These are phyloP conservation scores for Camellia oleifera DNA, from an alignment of 179 eudicot species.

Conservation along the genomic window DNA sequence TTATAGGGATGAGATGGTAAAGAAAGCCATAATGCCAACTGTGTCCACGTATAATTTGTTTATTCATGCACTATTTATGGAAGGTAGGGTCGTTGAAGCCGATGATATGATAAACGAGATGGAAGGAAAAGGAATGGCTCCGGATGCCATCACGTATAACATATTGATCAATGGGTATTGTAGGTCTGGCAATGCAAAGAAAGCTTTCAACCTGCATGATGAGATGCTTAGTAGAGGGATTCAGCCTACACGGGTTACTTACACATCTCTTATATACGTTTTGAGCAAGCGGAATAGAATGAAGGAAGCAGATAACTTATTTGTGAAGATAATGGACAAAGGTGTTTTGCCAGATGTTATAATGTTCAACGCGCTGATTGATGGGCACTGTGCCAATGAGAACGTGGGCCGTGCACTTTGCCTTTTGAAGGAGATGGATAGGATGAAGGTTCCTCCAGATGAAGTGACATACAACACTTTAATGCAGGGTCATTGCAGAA, in stretches of 20 bases:
- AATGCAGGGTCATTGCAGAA: conserved; percentile 66
- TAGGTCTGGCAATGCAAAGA: conserved; percentile 51
- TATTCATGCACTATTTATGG: conserved; percentile 62
- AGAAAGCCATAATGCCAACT: conserved; percentile 43
- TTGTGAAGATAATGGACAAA: conserved; percentile 32
- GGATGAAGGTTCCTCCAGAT: conserved; percentile 49
- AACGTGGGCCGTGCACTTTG: conserved; percentile 46
- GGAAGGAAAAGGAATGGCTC: conserved; percentile 44
- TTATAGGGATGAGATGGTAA: conserved; percentile 62
- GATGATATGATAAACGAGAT: conserved; percentile 61
- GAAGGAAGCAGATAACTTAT: conserved; percentile 64
- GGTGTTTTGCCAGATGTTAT: conserved; percentile 61
- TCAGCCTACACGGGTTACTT: conserved; percentile 64
- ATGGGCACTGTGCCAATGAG: conserved; percentile 58
- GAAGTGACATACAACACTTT: conserved; percentile 76
- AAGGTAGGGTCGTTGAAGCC: conserved; percentile 48
- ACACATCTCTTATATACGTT: conserved; percentile 65
- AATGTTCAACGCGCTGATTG: conserved; percentile 71
- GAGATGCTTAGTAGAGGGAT: conserved; percentile 59
- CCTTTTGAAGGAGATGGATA: conserved; percentile 58
- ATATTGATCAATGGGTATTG: conserved; percentile 69
- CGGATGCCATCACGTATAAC: conserved; percentile 61
- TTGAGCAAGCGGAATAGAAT: conserved; percentile 56
- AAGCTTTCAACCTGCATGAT: conserved; percentile 56
- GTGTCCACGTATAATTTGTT: conserved; percentile 69